These are phyloP conservation scores for Parascedosporium putredinis DNA, from an alignment of 2,329 filamentous ascomycete species.

Conservation along the genomic window DNA sequence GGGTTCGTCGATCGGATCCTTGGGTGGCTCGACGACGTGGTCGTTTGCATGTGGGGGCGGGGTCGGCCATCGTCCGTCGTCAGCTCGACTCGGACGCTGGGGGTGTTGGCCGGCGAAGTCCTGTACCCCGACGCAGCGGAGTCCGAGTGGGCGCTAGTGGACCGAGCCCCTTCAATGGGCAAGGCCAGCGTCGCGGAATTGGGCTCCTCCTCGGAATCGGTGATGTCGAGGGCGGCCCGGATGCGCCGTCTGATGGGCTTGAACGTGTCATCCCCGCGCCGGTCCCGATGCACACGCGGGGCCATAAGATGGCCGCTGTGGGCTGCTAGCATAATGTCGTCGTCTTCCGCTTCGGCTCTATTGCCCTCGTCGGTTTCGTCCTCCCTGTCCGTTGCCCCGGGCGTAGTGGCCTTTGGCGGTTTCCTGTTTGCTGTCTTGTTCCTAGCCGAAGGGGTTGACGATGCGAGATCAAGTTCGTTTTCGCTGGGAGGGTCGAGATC, in stretches of 20 bases:
- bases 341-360: background rate
- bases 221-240: conserved; percentile 14
- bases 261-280: conserved; percentile 17
- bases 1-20: conserved; percentile 43
- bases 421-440: background rate
- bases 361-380: background rate
- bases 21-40: conserved; percentile 22
- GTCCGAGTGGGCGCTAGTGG: conserved; percentile 23
- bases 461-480: conserved; percentile 26
- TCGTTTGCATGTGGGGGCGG: conserved; percentile 22
- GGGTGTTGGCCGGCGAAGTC: conserved; percentile 25
- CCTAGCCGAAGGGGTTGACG: background rate
- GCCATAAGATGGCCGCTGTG: background rate
- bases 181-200: conserved; percentile 27
- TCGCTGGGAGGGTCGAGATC: conserved; percentile 39
- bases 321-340: background rate
- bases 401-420: background rate
- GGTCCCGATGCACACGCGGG: background rate
- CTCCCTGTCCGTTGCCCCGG: background rate
- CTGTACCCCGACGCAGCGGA: conserved; percentile 30
- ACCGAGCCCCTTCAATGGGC: conserved; percentile 29
- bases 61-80: conserved; percentile 26
- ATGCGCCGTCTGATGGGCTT: conserved; percentile 15
- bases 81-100: conserved; percentile 34
- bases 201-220: conserved; percentile 24